phyloP scores from a whole-genome alignment of 73 alveolate genomes.

The Strombidium stylifer region DNA sequence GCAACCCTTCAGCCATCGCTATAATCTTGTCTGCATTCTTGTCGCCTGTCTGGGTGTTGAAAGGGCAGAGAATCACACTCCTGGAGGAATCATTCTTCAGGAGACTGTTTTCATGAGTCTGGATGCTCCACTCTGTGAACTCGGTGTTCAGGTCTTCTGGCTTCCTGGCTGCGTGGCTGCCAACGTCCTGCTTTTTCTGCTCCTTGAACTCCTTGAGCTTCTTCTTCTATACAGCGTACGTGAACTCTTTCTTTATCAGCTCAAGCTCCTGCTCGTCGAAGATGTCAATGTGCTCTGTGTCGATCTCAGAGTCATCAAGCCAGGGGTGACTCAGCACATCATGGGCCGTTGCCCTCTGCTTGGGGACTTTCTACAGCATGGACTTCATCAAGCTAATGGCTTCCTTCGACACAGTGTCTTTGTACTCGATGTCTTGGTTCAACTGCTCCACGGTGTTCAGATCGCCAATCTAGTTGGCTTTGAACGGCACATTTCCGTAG shows the following conservation, averaged over 20 bases:
- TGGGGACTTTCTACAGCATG: constrained; percentile 49
- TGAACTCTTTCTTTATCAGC: constrained; percentile 53
- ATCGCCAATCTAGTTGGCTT: constrained; percentile 67
- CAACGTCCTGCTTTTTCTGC: background rate
- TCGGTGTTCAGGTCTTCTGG: constrained; percentile 29
- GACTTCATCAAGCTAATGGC: constrained; percentile 50
- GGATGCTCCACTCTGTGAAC: constrained; percentile 43
- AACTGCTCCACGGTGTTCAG: constrained; percentile 50
- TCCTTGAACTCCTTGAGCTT: constrained; percentile 21
- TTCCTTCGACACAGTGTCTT: constrained; percentile 56
- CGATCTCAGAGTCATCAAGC: constrained; percentile 47
- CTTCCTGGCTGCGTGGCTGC: background rate
- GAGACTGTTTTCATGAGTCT: constrained; percentile 38
- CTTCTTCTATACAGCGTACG: constrained; percentile 18
- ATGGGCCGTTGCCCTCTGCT: constrained; percentile 36
- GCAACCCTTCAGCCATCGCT: background rate
- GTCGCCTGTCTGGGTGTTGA: constrained; percentile 39
- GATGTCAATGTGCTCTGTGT: constrained; percentile 9
- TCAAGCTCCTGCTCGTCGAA: constrained; percentile 60
- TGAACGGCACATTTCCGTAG: constrained; percentile 71
- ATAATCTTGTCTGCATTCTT: background rate
- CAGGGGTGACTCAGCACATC: constrained; percentile 56
- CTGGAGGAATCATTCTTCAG: constrained; percentile 42
- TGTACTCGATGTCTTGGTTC: constrained; percentile 23
- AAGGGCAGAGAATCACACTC: constrained; percentile 56